Base-by-base conservation (phyloP, 179 eudicot genomes). In the Silene vulgaris region DNA sequence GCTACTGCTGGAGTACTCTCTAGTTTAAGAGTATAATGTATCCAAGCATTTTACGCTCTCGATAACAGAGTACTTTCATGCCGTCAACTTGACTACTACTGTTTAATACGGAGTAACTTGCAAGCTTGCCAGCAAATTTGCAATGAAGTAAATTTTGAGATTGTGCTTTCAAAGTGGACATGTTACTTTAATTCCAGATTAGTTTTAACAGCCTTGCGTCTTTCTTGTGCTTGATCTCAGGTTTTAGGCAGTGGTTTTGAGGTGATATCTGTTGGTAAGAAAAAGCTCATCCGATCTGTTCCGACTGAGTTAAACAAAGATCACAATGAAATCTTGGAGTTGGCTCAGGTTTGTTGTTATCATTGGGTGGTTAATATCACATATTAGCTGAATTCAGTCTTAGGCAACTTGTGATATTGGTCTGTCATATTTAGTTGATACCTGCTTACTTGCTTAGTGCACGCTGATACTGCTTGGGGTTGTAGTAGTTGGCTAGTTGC, bases 271-370 rank as follows among this genome's bases (percentile, higher is more conserved):
- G 91, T 95, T 75, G 97, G 99, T 73, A 92, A 86, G 87, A 89
- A 83, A 83, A 95, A 92, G 87, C 97, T 95, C 68, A 89, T 95
- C 9, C 84, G 99, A 21, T 95, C 97, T 72, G 99, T 95, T 78
- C 99, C 99, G 9, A 95, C 97, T 0, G 99, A 95, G 85, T 74
- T 95, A 86, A 92, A 95, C 82, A 90, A 87, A 80, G 99, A 95
- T 88, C 99, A 95, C 85, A 95, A 95, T 85, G 97, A 90, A 82
- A 95, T 95, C 77, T 81, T 95, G 77, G 99, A 95, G 88, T 86
- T 95, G 56, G 90, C 99, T 43, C 99, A 95, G 99, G 99, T 94
- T 71, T 72, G 75, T 43, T 64, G 74, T 32, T 8, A 11, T 52
- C 19, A 14, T 52, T 52, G 59, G 59, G 6, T 13, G 17, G 17